Evolutionary conservation across 148 eudicot genomes (phyloP), one percentile per base, ranked within the genome.

Genomic region (Nyssa sinensis): DNA sequence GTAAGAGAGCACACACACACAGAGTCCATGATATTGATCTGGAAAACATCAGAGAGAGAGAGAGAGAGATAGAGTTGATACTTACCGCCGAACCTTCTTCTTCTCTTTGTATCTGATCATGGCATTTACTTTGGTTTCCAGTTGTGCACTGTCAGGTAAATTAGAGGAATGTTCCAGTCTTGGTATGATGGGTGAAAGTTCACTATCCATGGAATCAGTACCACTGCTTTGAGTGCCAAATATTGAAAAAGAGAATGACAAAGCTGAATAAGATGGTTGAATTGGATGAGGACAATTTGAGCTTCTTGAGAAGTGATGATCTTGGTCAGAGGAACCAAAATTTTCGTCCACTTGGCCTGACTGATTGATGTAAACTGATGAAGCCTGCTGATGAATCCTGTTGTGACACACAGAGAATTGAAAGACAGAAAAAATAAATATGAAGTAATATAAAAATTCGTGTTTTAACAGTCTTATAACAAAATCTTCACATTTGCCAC

Each of bases 31-130:
- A 49, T 49, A 13, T 49, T n/a, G n/a, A n/a, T n/a, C n/a, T n/a
- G 14, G 3, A 49, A 49, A 49, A 17, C 17, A 49, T 13, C 57
- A 49, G 4, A 49, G 39, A 30, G n/a, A n/a, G n/a, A n/a, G n/a
- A n/a, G n/a, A n/a, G n/a, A n/a, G n/a, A 28, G n/a, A n/a, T 23
- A 57, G 62, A 41, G 24, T 16, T 11, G 19, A 69, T 11, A 67
- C 87, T 76, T 81, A 87, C 90, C 66, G 14, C 12, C 76, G 73
- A 68, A 65, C 74, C 62, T 81, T 87, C 66, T 81, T 85, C 66
- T 77, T 79, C 71, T 78, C 82, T 65, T 83, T 80, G 70, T 33
- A 39, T 74, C 80, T n/a, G n/a, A n/a, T n/a, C n/a, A n/a, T n/a
- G n/a, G n/a, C n/a, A n/a, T n/a, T n/a, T n/a, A n/a, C n/a, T n/a